Base-by-base conservation (phyloP, 129 eudicot genomes). In the Solidago caesia region DNA sequence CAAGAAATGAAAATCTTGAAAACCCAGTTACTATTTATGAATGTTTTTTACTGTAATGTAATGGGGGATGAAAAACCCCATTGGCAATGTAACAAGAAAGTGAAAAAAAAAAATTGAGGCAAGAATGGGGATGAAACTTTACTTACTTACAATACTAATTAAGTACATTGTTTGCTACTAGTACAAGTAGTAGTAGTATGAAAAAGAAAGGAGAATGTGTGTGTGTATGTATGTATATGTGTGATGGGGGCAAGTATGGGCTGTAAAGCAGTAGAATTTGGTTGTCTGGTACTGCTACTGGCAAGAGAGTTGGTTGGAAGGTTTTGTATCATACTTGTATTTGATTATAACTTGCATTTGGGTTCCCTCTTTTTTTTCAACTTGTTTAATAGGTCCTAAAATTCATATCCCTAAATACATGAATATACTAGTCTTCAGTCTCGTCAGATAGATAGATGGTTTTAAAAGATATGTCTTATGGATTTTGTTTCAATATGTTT, bases 231-330 rank as follows among this genome's bases (percentile, higher is more conserved):
- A n/a, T n/a, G 29, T n/a, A 7, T n/a, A 10, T 44, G 27, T 48
- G 53, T 33, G 57, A 27, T 56, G 66, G 76, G 76, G 76, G 66
- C 74, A 42, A 63, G 49, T 71, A 60, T 84, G 84, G 87, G 84
- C 79, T 80, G 87, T 84, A 84, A 84, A 84, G 87, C 68, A 67
- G 82, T 80, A 80, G 69, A 76, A 80, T 70, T 75, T 84, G 84
- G 82, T 77, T 80, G 87, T 80, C 87, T 76, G 87, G 41, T 84
- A 71, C 84, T 79, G 78, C 82, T 79, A 83, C 78, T 55, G 75
- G 76, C 12, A 71, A 56, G 65, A 21, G 48, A 52, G 64, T 70
- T 70, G 8, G 75, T 83, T 83, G 87, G 81, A 73, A 80, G 74
- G 78, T 74, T 73, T 58, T 74, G 46, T 59, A 61, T 67, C 68